Evolutionary conservation across 1,284 basidiomycete species (phyloP), one percentile per base, ranked within the genome.

Genomic region (Sporisorium reilianum): DNA sequence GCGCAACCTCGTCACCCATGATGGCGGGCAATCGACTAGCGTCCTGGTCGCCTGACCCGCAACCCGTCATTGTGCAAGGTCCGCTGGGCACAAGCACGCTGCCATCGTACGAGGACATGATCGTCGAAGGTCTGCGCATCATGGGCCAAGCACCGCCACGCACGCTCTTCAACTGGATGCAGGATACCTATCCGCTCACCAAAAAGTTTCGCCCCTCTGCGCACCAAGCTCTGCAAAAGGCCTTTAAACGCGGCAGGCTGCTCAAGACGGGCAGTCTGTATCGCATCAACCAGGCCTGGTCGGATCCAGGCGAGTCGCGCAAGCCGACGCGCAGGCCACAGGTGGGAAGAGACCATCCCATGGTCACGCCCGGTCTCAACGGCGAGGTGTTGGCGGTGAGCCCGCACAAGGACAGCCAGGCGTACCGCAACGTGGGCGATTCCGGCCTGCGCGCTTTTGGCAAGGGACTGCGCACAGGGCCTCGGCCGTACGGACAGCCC

Each of bases 161-260:
- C 30, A 74, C 67, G 34, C 70, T 81, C 6, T 80, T 78, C 59
- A 75, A 79, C 53, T 81, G 79, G 78, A 82, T 80, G 78, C 74
- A 75, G 66, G 75, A 73, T 34, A 76, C 78, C 14, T 83, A 84
- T 28, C 80, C 80, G 20, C 73, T 84, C 36, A 78, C 68, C 60
- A 81, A 81, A 42, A 84, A 82, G 67, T 84, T 84, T 59, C 78
- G 80, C 12, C 79, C 82, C 7, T 84, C 82, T 5, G 82, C 82
- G 6, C 77, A 78, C 28, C 82, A 84, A 59, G 81, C 82, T 3
- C 52, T 84, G 22, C 80, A 82, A 49, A 84, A 83, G 55, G 81
- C 82, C 18, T 77, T 75, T 45, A 83, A 83, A 55, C 78, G 81
- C 12, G 81, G 80, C n/a, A 68, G 81, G 23, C 64, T 84, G 49